Conservation (phyloP, 2,329 filamentous ascomycete species). For the Xylaria arbuscula region DNA sequence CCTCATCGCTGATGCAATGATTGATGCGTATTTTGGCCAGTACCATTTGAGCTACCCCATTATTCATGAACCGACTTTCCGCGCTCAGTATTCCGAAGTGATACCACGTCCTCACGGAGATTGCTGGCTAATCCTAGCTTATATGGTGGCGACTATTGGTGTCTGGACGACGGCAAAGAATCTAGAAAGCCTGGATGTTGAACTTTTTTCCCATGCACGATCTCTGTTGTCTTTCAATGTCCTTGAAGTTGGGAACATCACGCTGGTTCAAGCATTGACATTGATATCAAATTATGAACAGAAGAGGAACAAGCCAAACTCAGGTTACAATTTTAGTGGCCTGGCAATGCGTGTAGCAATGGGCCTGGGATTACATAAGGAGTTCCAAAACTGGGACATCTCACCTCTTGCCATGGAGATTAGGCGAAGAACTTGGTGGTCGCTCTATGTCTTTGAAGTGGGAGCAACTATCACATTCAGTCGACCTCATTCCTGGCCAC, state of each 20-base stretch:
- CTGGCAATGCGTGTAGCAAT: conserved; percentile 62
- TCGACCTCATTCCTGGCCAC: conserved; percentile 37
- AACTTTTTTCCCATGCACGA: conserved; percentile 17
- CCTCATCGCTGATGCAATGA: conserved; percentile 19
- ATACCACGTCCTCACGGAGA: conserved; percentile 35
- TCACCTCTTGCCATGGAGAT: conserved; percentile 47
- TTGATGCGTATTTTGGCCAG: conserved; percentile 56
- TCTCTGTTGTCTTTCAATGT: conserved; percentile 20
- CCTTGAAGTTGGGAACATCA: conserved; percentile 50
- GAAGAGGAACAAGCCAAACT: conserved; percentile 63
- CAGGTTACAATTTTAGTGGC: conserved; percentile 62
- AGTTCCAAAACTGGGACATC: conserved; percentile 53
- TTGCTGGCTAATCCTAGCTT: conserved; percentile 38
- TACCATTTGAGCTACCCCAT: conserved; percentile 60
- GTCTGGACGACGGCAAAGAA: conserved; percentile 34
- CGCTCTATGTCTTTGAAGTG: conserved; percentile 53
- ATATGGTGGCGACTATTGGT: conserved; percentile 38
- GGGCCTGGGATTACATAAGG: conserved; percentile 60
- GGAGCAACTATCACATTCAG: conserved; percentile 55
- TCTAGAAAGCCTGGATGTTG: conserved; percentile 12
- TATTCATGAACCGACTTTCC: conserved; percentile 50
- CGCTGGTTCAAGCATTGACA: conserved; percentile 49
- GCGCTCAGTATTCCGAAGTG: conserved; percentile 36
- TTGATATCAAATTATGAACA: conserved; percentile 53
- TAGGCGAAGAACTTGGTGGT: conserved; percentile 54